A percentile compares a stretch with the other conserved stretches of the same genome.
Evolutionary conservation across 768 basidiomycete species (phyloP).

Genomic region (Daedaleopsis sinensis): DNA sequence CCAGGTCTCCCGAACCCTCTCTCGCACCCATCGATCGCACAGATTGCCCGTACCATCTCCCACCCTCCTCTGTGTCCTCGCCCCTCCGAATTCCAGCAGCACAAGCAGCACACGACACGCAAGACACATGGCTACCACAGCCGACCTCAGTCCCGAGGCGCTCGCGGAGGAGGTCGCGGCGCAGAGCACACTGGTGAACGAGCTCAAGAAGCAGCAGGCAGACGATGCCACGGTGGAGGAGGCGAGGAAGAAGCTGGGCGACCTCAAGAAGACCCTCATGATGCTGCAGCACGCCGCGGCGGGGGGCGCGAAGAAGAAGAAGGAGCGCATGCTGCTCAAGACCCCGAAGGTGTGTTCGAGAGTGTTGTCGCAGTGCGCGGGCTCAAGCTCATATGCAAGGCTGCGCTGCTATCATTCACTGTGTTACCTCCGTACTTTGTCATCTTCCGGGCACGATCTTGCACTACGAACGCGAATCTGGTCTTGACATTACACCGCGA

Average conservation of each 20-base stretch:
- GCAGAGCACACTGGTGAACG: constrained; percentile 61
- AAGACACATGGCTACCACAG: constrained; percentile 41
- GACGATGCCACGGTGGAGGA: constrained; percentile 56
- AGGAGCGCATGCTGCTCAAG: constrained; percentile 80
- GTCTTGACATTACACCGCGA: background rate
- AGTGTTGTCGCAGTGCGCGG: background rate
- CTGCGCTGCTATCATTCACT: background rate
- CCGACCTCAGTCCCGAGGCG: constrained; percentile 33
- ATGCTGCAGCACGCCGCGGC: constrained; percentile 34
- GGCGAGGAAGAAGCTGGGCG: constrained; percentile 68
- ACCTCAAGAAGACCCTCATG: constrained; percentile 61
- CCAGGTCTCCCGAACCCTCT: constrained; percentile 10
- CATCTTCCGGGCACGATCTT: background rate
- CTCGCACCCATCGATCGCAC: constrained; percentile 14
- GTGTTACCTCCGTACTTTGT: background rate
- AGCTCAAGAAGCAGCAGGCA: constrained; percentile 59
- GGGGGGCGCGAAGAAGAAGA: constrained; percentile 54
- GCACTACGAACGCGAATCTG: too few species aligned
- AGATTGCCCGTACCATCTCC: constrained; percentile 5
- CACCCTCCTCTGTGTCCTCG: background rate
- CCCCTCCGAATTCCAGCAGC: background rate
- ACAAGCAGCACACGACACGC: constrained; percentile 1
- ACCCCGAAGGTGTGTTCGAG: constrained; percentile 81
- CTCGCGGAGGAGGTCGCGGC: constrained; percentile 58
- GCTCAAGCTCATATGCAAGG: constrained; percentile 22